phyloP scores from a whole-genome alignment of 371 early-diverging fungal genomes.

The Astathelohania contejeani region DNA sequence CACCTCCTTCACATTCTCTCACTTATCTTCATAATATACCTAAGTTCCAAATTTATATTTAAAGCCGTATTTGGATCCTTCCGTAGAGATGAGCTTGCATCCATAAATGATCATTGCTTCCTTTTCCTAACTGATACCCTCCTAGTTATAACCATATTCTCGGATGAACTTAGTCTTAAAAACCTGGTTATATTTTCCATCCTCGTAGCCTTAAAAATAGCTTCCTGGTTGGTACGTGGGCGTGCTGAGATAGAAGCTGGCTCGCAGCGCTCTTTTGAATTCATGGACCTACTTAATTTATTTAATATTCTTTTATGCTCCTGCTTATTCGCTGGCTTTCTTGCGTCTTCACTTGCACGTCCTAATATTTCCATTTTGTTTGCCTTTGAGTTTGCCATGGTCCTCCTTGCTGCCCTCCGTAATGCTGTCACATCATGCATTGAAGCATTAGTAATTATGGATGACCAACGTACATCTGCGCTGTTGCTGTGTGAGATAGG shows the following conservation, averaged over 20 bases:
- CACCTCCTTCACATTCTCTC: conserved; percentile 42
- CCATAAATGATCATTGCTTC: conserved; percentile 39
- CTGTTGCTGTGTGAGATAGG: conserved; percentile 36
- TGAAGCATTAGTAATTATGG: background rate
- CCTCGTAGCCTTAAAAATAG: conserved; percentile 31
- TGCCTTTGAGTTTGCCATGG: conserved; percentile 39
- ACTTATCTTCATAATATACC: conserved; percentile 31
- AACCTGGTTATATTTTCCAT: conserved; percentile 34
- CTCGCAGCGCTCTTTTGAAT: background rate
- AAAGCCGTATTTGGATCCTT: conserved; percentile 19
- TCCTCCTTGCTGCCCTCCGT: conserved; percentile 26
- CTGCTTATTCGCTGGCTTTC: background rate
- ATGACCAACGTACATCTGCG: background rate
- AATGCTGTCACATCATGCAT: conserved; percentile 3
- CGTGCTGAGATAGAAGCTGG: conserved; percentile 25
- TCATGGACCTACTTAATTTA: conserved; percentile 1
- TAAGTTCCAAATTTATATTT: conserved; percentile 11
- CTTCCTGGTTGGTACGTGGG: conserved; percentile 35
- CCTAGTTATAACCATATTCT: conserved; percentile 43
- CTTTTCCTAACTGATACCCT: conserved; percentile 38
- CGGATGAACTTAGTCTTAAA: conserved; percentile 32
- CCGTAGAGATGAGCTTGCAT: conserved; percentile 26
- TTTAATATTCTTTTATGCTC: conserved; percentile 1
- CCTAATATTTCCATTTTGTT: conserved; percentile 36
- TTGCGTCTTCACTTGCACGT: background rate